These are phyloP conservation scores for Lepidium campestre DNA, from an alignment of 441 rosid species.

Conservation along the genomic window DNA sequence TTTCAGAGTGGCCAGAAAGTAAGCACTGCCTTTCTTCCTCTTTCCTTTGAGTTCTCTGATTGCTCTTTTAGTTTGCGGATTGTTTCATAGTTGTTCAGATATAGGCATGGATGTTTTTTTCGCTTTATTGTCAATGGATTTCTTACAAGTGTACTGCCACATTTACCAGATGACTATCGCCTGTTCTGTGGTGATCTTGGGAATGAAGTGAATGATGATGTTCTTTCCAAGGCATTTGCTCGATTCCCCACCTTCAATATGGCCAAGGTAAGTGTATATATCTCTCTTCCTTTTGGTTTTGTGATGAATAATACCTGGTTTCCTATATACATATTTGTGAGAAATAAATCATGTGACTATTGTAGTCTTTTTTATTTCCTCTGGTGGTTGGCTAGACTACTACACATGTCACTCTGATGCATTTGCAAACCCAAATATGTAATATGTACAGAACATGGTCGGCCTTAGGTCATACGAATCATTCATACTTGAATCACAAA, in stretches of 20 bases:
- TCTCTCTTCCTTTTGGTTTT: neutral
- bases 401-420: neutral
- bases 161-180: slow-evolving; percentile 75
- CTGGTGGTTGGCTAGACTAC: neutral
- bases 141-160: neutral
- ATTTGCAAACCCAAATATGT: neutral
- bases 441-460: neutral
- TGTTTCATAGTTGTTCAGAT: neutral
- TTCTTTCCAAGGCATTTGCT: slow-evolving; percentile 87
- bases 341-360: neutral
- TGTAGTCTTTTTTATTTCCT: neutral
- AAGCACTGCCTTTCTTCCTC: slow-evolving; percentile 2
- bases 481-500: neutral
- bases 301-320: slow-evolving; percentile 4
- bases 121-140: neutral
- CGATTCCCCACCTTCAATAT: slow-evolving; percentile 93
- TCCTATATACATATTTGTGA: neutral
- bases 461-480: neutral
- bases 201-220: slow-evolving; percentile 99
- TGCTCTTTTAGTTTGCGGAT: neutral
- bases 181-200: slow-evolving; percentile 97
- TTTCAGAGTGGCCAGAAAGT: slow-evolving; percentile 99
- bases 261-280: slow-evolving; percentile 58
- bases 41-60: neutral
- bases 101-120: neutral